Evolutionary conservation across 495 filamentous ascomycete genomes (phyloP), one percentile per base, ranked within the genome.

Genomic region (Penicillium coprophilum): DNA sequence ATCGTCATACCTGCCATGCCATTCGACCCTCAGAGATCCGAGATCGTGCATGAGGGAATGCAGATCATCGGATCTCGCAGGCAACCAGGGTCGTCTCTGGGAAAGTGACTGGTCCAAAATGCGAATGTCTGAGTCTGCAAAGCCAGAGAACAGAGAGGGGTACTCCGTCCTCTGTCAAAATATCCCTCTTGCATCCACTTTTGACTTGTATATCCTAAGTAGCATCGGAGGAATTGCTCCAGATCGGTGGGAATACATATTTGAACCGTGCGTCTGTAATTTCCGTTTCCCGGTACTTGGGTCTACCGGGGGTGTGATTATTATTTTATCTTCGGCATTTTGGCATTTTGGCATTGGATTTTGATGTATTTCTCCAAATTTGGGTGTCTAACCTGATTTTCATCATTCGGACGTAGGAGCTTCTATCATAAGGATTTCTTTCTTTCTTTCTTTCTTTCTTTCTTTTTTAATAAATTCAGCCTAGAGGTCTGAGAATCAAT

Each of bases 41-140:
- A 56, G 65, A 63, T 68, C 65, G 62, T 68, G 65, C 65, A 66
- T 61, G 43, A 61, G 55, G 63, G 65, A 57, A 72, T 67, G 69
- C 59, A 66, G 68, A 70, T 70, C 65, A 62, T 68, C 58, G 56
- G 63, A 63, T 68, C 59, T 61, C 50, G 52, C 58, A 61, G 53
- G 28, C 21, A 54, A 46, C 52, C 46, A 32, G 30, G 43, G 34
- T 54, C 43, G 52, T 11, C 46, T 27, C 24, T 50, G 6, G 28
- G 10, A 34, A 46, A 43, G 8, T 46, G 52, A 53, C 50, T 46
- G 41, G 41, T 54, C 43, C 8, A 23, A 43, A 44, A 45, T 10
- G 30, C 15, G 6, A 38, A 38, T 8, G 34, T 10, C 10, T 2
- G 9, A 17, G 34, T 10, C 10, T 2, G 9, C 8, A 46, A n/a